Conservation (phyloP, 2,329 filamentous ascomycete genomes). For the Trichoderma koningiopsis region DNA sequence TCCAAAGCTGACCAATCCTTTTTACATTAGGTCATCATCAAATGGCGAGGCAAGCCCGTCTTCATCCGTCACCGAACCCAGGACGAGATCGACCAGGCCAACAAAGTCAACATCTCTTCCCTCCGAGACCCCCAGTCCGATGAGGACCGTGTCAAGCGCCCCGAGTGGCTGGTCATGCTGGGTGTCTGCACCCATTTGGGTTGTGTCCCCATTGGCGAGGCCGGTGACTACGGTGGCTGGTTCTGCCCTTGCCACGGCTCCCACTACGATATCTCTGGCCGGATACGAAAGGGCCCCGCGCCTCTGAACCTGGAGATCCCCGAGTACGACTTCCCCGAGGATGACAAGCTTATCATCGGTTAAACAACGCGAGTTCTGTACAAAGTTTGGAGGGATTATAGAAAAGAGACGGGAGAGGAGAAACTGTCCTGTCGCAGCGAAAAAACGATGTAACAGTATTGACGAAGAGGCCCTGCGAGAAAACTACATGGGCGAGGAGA, state of each 20-base stretch:
- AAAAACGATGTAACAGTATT: constrained; percentile 31
- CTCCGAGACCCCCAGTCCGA: constrained; percentile 92
- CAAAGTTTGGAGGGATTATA: constrained; percentile 7
- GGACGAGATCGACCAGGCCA: constrained; percentile 92
- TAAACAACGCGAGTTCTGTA: constrained; percentile 52
- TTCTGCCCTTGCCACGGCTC: constrained; percentile 99
- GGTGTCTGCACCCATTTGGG: constrained; percentile 99
- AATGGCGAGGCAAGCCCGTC: constrained; percentile 99
- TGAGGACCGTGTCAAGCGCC: constrained; percentile 92
- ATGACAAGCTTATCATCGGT: constrained; percentile 88
- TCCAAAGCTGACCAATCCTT: background rate
- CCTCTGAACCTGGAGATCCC: constrained; percentile 97
- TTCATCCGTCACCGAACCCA: constrained; percentile 98
- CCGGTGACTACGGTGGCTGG: constrained; percentile 97
- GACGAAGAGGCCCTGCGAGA: background rate
- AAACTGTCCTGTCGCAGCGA: background rate
- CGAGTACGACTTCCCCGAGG: constrained; percentile 87
- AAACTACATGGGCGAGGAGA: constrained; percentile 18
- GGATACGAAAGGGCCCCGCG: constrained; percentile 95
- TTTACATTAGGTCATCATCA: constrained; percentile 81
- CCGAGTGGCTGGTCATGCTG: constrained; percentile 98
- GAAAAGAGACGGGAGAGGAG: constrained; percentile 28
- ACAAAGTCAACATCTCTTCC: constrained; percentile 77
- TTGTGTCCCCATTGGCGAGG: constrained; percentile 98
- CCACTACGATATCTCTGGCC: constrained; percentile 99